Evolutionary conservation across 2,329 filamentous ascomycete genomes (phyloP).

Genomic region (Penicillium sp.): DNA sequence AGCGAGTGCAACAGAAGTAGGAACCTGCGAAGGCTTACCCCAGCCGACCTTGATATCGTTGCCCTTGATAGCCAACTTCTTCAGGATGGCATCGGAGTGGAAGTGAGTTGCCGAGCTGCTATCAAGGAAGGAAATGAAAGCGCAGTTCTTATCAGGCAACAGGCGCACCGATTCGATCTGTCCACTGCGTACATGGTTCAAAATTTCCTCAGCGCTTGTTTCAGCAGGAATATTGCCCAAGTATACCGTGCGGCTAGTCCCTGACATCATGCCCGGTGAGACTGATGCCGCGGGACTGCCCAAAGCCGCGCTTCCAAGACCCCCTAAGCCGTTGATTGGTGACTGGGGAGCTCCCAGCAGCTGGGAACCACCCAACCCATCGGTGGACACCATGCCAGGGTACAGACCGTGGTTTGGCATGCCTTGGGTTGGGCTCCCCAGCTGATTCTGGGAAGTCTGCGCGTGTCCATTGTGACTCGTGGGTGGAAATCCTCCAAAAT

Average conservation of each 20-base stretch:
- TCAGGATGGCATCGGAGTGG: conserved; percentile 98
- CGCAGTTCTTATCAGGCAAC: conserved; percentile 97
- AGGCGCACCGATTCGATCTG: conserved; percentile 98
- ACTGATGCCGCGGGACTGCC: conserved; percentile 67
- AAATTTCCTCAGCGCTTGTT: conserved; percentile 91
- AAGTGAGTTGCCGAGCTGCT: conserved; percentile 97
- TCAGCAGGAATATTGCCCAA: conserved; percentile 97
- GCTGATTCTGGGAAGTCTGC: conserved; percentile 54
- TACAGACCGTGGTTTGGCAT: conserved; percentile 68
- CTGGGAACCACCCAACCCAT: conserved; percentile 71
- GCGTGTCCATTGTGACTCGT: conserved; percentile 49
- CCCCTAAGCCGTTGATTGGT: conserved; percentile 68
- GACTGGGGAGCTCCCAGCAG: conserved; percentile 79
- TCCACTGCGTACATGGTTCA: conserved; percentile 91
- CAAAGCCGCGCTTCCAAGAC: conserved; percentile 54
- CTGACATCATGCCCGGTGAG: conserved; percentile 72
- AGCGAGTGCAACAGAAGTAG: conserved; percentile 91
- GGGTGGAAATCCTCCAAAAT: conserved; percentile 69
- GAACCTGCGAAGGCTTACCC: conserved; percentile 97
- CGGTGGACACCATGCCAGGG: conserved; percentile 78
- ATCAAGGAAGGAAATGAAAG: conserved; percentile 98
- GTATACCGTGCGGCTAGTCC: conserved; percentile 94
- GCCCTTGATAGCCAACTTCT: conserved; percentile 96
- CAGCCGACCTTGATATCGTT: conserved; percentile 99
- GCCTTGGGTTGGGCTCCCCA: conserved; percentile 69